Conservation (phyloP, 1,284 basidiomycete species). For the Cutaneotrichosporon cavernicola region DNA sequence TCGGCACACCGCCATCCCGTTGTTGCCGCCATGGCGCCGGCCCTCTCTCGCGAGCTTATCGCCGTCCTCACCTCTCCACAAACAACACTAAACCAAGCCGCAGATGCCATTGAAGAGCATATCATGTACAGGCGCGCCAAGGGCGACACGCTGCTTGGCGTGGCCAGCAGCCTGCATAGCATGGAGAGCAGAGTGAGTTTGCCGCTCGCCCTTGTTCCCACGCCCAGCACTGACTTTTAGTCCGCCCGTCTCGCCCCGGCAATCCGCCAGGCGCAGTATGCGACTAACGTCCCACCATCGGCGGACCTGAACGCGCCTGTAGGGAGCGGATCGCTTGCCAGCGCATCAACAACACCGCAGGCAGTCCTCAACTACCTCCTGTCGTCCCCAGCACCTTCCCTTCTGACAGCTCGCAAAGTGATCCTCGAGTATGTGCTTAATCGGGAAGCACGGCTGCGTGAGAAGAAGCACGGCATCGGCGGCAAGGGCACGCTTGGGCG, state of each 20-base stretch:
- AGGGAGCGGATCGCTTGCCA: constrained; percentile 26
- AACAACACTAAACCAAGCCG: constrained; percentile 21
- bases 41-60: constrained; percentile 16
- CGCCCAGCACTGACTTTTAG: constrained; percentile 6
- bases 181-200: constrained; percentile 42
- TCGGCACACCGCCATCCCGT: neutral
- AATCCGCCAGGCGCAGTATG: constrained; percentile 46
- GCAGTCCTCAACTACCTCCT: constrained; percentile 42
- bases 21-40: constrained; percentile 14
- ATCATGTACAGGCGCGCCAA: constrained; percentile 42
- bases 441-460: constrained; percentile 41
- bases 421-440: constrained; percentile 50
- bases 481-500: constrained; percentile 50
- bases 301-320: constrained; percentile 44
- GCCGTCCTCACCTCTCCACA: constrained; percentile 14
- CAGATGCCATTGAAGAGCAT: constrained; percentile 46
- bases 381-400: constrained; percentile 37
- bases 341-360: constrained; percentile 36
- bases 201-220: neutral
- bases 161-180: constrained; percentile 40
- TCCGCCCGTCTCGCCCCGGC: constrained; percentile 38
- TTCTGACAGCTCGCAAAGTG: constrained; percentile 48
- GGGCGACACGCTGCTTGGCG: constrained; percentile 47
- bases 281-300: constrained; percentile 48
- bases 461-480: constrained; percentile 42